Evolutionary conservation across 106 monocot species (phyloP), one percentile per base, ranked within the genome.

Genomic region (Hemerocallis citrina): DNA sequence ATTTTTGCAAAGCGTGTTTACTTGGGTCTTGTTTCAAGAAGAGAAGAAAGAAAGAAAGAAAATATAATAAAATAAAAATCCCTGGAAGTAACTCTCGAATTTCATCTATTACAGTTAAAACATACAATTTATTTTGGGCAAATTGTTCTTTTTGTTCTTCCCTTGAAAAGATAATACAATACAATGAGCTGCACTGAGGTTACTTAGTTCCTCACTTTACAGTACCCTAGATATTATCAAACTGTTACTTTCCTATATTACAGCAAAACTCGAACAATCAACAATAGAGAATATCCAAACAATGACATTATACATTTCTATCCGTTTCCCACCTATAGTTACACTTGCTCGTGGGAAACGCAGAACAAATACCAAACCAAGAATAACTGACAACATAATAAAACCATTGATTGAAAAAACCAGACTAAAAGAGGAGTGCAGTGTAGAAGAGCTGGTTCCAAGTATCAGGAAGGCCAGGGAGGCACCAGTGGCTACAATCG

Each of bases 401-500:
- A 23, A 27, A 50, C n/a, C n/a, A 50, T 12, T 5, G 1, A 13
- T 21, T 7, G 10, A 6, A 50, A 40, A 59, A 21, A 1, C 17
- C 2, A 59, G 25, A 2, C 28, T 40, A 59, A 15, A 59, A 81
- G 81, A 84, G 79, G 38, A 92, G 71, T 4, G 80, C 78, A 15
- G 94, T 71, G 54, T 90, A 95, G 43, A 95, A 70, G 38, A 95
- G 80, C 45, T 78, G 78, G 66, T 95, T 90, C 89, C 89, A 95
- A 0, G 86, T 84, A 48, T 95, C 95, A 3, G 95, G 86, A 2
- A 95, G 74, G n/a, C 89, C 95, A 0, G 95, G 90, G 9, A 89
- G 74, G 71, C 95, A 95, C 95, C 95, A 90, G 36, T 95, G 95
- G 71, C 86, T 95, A 74, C 95, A 95, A 71, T 95, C 86, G 23